Base-by-base conservation (phyloP, 2,329 filamentous ascomycete genomes). In the Neofusicoccum kwambonambiense region DNA sequence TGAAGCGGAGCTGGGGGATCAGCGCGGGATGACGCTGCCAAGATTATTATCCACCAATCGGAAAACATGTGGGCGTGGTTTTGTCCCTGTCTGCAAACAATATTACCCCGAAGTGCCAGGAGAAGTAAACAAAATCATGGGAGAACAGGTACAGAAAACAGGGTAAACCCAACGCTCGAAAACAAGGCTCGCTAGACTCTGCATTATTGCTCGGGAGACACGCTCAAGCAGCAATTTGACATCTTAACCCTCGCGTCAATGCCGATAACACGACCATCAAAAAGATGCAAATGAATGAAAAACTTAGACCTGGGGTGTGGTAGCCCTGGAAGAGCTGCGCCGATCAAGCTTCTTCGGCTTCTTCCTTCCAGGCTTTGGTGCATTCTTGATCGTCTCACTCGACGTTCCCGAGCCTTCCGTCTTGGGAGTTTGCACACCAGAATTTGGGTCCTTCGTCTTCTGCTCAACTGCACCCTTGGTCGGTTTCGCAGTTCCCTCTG, bases 271-370 rank as follows among this genome's bases (percentile, higher is more conserved):
- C 6, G 3, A 22, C 3, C 22, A 22, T 22, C 22, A 22, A 22
- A 22, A 22, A 22, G 22, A 22, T 22, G 22, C 22, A 22, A 22
- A 22, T 1, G 27, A 7, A 31, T 31, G 27, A 31, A 7, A 1
- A 31, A 31, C 27, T 31, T 31, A 31, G 27, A 31, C 27, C 27
- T 31, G 27, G 6, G 27, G 27, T 2, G 27, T 31, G 5, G 27
- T 31, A 31, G 42, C 27, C 27, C 8, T 60, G 9, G 56, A 60
- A 8, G 56, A 60, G 42, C 66, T 68, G 7, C 75, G 69, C 4
- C 75, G 70, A 61, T 77, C 71, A 17, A 77, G 68, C 51, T 77
- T 77, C 70, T 75, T 77, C 3, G 76, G 76, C 67, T 76, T 77
- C 69, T 74, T 77, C 69, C 74, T 76, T 0, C 63, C 63, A 15